phyloP scores from a whole-genome alignment of 768 basidiomycete genomes.

The Hemileccinum impolitum region DNA sequence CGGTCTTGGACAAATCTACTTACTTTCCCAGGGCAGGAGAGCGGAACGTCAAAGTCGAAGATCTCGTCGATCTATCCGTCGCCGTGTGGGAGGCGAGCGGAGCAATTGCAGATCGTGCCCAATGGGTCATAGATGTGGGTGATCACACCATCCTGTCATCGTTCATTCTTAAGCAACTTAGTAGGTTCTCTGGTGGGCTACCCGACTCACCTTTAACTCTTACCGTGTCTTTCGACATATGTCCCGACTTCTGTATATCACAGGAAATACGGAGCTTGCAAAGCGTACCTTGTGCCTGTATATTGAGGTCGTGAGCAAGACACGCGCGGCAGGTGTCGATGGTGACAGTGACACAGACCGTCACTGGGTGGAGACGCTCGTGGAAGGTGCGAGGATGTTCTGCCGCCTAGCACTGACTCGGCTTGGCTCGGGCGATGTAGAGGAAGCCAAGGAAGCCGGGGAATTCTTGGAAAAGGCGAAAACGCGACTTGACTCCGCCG shows the following conservation, averaged over 20 bases:
- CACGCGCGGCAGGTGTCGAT: slow-evolving; percentile 51
- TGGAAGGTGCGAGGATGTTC: slow-evolving; percentile 76
- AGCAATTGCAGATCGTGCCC: slow-evolving; percentile 54
- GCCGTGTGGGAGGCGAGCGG: slow-evolving; percentile 79
- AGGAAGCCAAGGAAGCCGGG: slow-evolving; percentile 62
- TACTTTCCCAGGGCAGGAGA: slow-evolving; percentile 81
- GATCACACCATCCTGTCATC: background rate
- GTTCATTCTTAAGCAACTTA: background rate
- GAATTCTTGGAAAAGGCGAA: slow-evolving; percentile 58
- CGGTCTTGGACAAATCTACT: slow-evolving; percentile 64
- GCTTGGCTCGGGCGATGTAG: slow-evolving; percentile 41
- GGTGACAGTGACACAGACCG: slow-evolving; percentile 60
- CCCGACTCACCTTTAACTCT: slow-evolving; percentile 90
- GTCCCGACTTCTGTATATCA: slow-evolving; percentile 64
- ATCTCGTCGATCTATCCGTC: slow-evolving; percentile 78
- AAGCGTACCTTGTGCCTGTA: slow-evolving; percentile 79
- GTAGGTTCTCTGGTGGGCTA: slow-evolving; percentile 92
- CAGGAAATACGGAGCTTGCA: slow-evolving; percentile 59
- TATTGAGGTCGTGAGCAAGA: slow-evolving; percentile 79
- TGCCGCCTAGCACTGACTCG: slow-evolving; percentile 47
- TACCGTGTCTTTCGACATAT: slow-evolving; percentile 83
- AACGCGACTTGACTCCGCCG: slow-evolving; percentile 45
- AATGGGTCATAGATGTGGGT: slow-evolving; percentile 83
- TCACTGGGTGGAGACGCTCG: slow-evolving; percentile 73
- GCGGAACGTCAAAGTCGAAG: slow-evolving; percentile 73